Evolutionary conservation across 179 eudicot genomes (phyloP), one percentile per base, ranked within the genome.

Genomic region (Drosera spatulata): DNA sequence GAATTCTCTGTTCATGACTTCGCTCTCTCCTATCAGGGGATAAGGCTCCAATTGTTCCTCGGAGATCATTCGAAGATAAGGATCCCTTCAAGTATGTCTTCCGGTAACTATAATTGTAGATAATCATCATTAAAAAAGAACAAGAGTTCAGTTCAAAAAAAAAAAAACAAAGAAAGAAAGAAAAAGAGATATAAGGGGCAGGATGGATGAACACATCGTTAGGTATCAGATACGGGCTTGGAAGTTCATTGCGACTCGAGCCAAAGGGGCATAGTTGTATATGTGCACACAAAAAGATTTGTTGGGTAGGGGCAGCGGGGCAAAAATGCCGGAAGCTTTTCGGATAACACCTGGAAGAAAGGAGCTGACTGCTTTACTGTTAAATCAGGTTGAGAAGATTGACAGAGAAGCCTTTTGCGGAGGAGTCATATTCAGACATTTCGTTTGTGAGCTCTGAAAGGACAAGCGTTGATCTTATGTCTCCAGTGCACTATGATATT

Each of bases 401-500:
- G 7, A 74, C 69, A 61, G 96, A 85, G 11, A 85, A 53, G 70
- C 41, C 83, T 13, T 70, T 79, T 60, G 79, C 73, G 4, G 88
- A 88, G 14, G 70, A 77, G 65, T 66, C 73, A 22, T 84, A 86
- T 13, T 67, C 83, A 4, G 96, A 91, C 69, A 88, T 91, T 72
- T 88, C 98, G 50, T 91, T 82, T 61, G 87, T 86, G 38, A 82
- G 95, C 73, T 73, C 85, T 10, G 89, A 81, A 14, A 82, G 95
- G 66, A 75, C 86, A 15, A 86, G 95, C 58, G 66, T 65, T 48
- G 96, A 88, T 53, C 75, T 54, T 12, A 62, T 71, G 63, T 71
- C 76, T 66, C 90, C 88, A 14, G 11, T 77, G 10, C 79, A 73
- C 50, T 68, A 61, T 61, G 96, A 91, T 55, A 73, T 69, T 72